Conservation (phyloP, 257 asterid species). For the Jacaranda copaia region DNA sequence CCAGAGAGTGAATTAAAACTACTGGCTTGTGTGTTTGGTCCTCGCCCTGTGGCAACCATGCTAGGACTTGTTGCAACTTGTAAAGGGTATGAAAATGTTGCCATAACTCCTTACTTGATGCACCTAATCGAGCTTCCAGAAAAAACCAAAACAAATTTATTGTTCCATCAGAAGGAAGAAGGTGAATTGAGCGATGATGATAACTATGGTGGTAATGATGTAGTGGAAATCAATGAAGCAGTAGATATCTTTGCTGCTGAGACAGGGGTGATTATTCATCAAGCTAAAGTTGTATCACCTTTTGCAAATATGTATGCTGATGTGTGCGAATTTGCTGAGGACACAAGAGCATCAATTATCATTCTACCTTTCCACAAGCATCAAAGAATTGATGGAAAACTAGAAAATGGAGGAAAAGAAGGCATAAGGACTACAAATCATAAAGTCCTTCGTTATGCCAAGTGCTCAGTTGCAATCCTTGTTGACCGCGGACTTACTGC, state of each 20-base stretch:
- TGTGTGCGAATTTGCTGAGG: slow-evolving; percentile 73
- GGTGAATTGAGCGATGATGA: slow-evolving; percentile 93
- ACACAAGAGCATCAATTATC: slow-evolving; percentile 73
- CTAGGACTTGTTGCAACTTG: slow-evolving; percentile 78
- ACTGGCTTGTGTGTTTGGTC: slow-evolving; percentile 82
- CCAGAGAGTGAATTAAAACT: slow-evolving; percentile 81
- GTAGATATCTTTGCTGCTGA: slow-evolving; percentile 79
- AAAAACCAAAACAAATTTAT: slow-evolving; percentile 60
- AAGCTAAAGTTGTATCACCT: slow-evolving; percentile 76
- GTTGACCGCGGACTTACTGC: slow-evolving; percentile 92
- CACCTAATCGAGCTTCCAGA: slow-evolving; percentile 94
- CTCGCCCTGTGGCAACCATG: slow-evolving; percentile 90
- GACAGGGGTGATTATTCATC: slow-evolving; percentile 76
- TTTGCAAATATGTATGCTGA: slow-evolving; percentile 69
- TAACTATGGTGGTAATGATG: slow-evolving; percentile 94
- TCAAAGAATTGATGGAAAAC: slow-evolving; percentile 93
- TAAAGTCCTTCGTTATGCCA: slow-evolving; percentile 82
- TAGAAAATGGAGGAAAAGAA: slow-evolving; percentile 91
- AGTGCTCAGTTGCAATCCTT: slow-evolving; percentile 82
- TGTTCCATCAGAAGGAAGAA: slow-evolving; percentile 85
- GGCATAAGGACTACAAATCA: slow-evolving; percentile 86
- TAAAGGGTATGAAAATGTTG: slow-evolving; percentile 63
- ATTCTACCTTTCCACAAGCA: slow-evolving; percentile 95
- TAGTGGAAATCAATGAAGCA: slow-evolving; percentile 91
- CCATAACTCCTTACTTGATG: slow-evolving; percentile 81